Base-by-base conservation (phyloP, 164 flowering plant species). In the Akebia trifoliata region DNA sequence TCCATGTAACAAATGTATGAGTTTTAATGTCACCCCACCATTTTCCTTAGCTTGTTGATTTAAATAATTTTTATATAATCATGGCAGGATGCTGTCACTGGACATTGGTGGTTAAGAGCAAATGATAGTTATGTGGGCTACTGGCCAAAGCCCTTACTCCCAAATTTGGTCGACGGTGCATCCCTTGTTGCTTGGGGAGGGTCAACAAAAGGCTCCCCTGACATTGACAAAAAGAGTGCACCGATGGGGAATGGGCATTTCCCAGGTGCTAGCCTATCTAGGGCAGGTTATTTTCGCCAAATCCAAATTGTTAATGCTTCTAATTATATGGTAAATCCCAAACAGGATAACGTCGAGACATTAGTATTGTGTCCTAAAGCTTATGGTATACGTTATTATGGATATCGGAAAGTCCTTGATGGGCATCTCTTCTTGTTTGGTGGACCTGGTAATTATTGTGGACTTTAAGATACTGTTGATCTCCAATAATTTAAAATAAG, bases 221-320 rank as follows among this genome's bases (percentile, higher is more conserved):
- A n/a, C n/a, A n/a, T n/a, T 4, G 21, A 29, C 4, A 38, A 30
- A 12, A 0, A 2, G 4, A 6, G 17, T 40, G 35, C 60, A 0
- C 24, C 14, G 4, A 17, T 56, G 60, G 60, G 50, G 7, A 30
- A 20, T 42, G 60, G 60, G 8, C 18, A 44, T 44, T 20, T 43
- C n/a, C 46, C 39, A 0, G 37, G 30, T 12, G 25, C 28, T 1
- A 9, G 10, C 24, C 20, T 17, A 0, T 4, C 15, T 1, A 21
- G 11, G 4, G 12, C 39, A 9, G 21, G 50, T 31, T 32, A 4
- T 11, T 30, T 44, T 35, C 0, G 15, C 1, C 22, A 20, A 9
- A 31, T 57, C 9, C n/a, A 43, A 21, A 15, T 43, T 14, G 30
- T 11, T 14, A 29, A 57, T 57, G 28, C 28, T 2, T n/a, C 8